phyloP scores from a whole-genome alignment of 2,329 filamentous ascomycete genomes.

The Tolypocladium capitatum region DNA sequence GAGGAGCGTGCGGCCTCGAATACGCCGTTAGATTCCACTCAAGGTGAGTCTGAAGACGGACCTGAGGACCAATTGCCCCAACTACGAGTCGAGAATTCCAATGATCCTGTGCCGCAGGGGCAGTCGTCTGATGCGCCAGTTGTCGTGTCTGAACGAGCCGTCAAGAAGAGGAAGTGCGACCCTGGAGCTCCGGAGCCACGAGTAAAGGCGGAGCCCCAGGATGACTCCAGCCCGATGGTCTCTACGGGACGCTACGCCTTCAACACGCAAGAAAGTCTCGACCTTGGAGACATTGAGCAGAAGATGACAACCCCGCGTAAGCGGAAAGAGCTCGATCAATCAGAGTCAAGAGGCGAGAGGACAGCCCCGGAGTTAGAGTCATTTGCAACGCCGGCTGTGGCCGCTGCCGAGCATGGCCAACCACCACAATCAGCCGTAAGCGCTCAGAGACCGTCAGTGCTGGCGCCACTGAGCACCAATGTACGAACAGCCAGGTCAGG shows the following conservation, averaged over 20 bases:
- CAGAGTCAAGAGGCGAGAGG: neutral
- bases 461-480: constrained; percentile 25
- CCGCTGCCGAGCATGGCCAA: constrained; percentile 9
- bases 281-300: constrained; percentile 30
- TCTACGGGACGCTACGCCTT: constrained; percentile 11
- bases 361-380: constrained; percentile 1
- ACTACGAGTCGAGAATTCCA: constrained; percentile 5
- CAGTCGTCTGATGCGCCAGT: constrained; percentile 39
- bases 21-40: constrained; percentile 15
- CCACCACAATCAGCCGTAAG: constrained; percentile 1
- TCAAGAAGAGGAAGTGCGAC: constrained; percentile 33
- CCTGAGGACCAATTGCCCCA: constrained; percentile 11
- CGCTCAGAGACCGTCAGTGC: constrained; percentile 13
- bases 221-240: constrained; percentile 16
- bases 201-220: constrained; percentile 28
- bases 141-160: constrained; percentile 34
- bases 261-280: constrained; percentile 42
- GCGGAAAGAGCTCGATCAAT: constrained; percentile 13
- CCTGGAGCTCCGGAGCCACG: constrained; percentile 13
- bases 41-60: constrained; percentile 13
- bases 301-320: constrained; percentile 23
- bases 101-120: constrained; percentile 19
- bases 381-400: constrained; percentile 6
- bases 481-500: constrained; percentile 10
- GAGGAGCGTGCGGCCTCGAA: constrained; percentile 2